Percentiles rank a stretch among this genome's conserved stretches.
Conservation (phyloP, 371 early-diverging fungal species). For the Funneliformis caledonium region DNA sequence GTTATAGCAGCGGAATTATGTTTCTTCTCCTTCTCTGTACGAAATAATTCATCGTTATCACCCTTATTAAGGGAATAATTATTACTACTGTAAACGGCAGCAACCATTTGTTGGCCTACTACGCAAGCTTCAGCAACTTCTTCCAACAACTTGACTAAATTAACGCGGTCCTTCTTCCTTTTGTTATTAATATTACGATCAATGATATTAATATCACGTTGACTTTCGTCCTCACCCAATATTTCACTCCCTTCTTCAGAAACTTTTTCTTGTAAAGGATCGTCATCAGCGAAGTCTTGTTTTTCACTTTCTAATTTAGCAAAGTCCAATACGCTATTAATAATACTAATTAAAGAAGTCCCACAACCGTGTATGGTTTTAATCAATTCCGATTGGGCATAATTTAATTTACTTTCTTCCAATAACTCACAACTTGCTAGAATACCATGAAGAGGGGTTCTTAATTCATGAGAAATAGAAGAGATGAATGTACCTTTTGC, state of each 20-base stretch:
- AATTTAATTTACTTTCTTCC: slow-evolving; percentile 45
- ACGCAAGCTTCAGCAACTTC: slow-evolving; percentile 43
- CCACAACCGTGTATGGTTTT: slow-evolving; percentile 46
- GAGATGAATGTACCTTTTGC: slow-evolving; percentile 51
- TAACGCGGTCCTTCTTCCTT: not conserved
- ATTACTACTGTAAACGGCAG: not conserved
- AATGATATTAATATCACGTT: not conserved
- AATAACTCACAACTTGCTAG: slow-evolving; percentile 48
- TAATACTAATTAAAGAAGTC: slow-evolving; percentile 45
- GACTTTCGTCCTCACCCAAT: not conserved
- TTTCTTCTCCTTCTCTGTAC: not conserved
- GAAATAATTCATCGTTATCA: not conserved
- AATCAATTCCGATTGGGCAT: slow-evolving; percentile 44
- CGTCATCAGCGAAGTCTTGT: not conserved
- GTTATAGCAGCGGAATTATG: not conserved
- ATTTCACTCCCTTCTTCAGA: not conserved
- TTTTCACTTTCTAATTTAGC: slow-evolving; percentile 49
- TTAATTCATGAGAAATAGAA: slow-evolving; percentile 51
- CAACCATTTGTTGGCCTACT: slow-evolving; percentile 37
- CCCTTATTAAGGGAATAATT: not conserved
- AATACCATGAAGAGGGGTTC: slow-evolving; percentile 52
- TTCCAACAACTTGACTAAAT: slow-evolving; percentile 41
- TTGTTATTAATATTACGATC: not conserved
- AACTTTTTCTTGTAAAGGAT: not conserved
- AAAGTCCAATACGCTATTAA: slow-evolving; percentile 50